phyloP scores from a whole-genome alignment of 1,284 basidiomycete species.

The Puccinia polysora region DNA sequence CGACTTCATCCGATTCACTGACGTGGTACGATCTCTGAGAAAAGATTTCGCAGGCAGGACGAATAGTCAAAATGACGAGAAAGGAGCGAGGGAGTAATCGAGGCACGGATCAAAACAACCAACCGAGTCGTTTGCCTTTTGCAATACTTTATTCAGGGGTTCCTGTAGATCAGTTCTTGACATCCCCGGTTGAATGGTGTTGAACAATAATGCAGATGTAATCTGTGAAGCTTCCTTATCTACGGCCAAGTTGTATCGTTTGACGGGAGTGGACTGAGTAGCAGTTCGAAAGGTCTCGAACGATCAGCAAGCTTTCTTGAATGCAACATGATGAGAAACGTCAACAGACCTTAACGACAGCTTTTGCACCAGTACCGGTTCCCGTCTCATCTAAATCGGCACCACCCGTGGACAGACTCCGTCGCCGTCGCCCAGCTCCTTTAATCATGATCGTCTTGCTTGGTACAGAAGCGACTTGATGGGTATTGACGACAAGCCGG shows the following conservation, averaged over 20 bases:
- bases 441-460: conserved; percentile 40
- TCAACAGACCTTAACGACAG: conserved; percentile 38
- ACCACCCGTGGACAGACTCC: conserved; percentile 39
- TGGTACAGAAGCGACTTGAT: not conserved
- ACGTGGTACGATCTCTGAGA: conserved; percentile 32
- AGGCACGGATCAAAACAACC: not conserved
- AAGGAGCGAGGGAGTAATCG: too few relatives aligned
- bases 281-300: not conserved
- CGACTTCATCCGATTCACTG: conserved; percentile 35
- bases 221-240: conserved; percentile 22
- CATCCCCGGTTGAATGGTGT: conserved; percentile 33
- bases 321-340: conserved; percentile 2
- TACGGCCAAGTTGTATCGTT: conserved; percentile 12
- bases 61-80: not conserved
- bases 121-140: conserved; percentile 17
- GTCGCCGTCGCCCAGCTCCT: conserved; percentile 35
- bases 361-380: conserved; percentile 37
- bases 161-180: conserved; percentile 16
- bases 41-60: not conserved
- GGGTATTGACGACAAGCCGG: not conserved
- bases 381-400: conserved; percentile 42
- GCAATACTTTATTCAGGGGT: conserved; percentile 32
- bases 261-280: conserved; percentile 38
- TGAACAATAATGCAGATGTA: conserved; percentile 19
- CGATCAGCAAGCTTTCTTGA: too few relatives aligned